These are phyloP conservation scores for Xanthoceras sorbifolium DNA, from an alignment of 345 rosid species.

Conservation along the genomic window DNA sequence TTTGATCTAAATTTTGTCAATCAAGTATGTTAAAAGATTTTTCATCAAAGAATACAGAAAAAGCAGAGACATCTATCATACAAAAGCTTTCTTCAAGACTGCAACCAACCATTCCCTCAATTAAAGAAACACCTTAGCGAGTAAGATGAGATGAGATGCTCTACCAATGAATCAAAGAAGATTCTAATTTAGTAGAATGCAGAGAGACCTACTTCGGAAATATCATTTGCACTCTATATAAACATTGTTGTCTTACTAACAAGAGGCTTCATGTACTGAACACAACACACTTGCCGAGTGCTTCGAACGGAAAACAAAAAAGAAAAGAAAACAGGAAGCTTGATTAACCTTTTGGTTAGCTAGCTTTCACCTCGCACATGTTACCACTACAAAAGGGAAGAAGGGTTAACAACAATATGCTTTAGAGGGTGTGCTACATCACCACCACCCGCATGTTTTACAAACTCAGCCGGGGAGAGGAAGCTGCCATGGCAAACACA, in stretches of 20 bases:
- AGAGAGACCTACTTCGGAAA: not conserved
- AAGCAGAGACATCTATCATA: not conserved
- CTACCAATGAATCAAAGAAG: not conserved
- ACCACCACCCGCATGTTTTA: slow-evolving; percentile 78
- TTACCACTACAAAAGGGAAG: slow-evolving; percentile 40
- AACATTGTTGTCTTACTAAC: slow-evolving; percentile 8
- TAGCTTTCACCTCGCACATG: not conserved
- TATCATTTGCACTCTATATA: not conserved
- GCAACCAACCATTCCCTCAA: not conserved
- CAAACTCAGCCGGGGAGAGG: slow-evolving; percentile 79
- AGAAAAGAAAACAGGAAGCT: not conserved
- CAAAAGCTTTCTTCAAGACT: too few species aligned
- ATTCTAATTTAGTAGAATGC: not conserved
- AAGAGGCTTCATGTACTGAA: not conserved
- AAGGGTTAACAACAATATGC: slow-evolving; percentile 75
- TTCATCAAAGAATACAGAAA: not conserved
- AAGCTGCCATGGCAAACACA: slow-evolving; percentile 92
- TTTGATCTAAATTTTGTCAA: too few species aligned
- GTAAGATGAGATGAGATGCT: not conserved
- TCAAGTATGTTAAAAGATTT: too few species aligned
- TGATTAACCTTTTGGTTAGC: slow-evolving; percentile 9
- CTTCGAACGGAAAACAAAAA: not conserved
- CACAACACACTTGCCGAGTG: slow-evolving; percentile 13
- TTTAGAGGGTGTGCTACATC: slow-evolving; percentile 70
- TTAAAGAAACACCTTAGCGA: not conserved